phyloP scores from a whole-genome alignment of 306 rosid species.

The Potentilla sterilis region DNA sequence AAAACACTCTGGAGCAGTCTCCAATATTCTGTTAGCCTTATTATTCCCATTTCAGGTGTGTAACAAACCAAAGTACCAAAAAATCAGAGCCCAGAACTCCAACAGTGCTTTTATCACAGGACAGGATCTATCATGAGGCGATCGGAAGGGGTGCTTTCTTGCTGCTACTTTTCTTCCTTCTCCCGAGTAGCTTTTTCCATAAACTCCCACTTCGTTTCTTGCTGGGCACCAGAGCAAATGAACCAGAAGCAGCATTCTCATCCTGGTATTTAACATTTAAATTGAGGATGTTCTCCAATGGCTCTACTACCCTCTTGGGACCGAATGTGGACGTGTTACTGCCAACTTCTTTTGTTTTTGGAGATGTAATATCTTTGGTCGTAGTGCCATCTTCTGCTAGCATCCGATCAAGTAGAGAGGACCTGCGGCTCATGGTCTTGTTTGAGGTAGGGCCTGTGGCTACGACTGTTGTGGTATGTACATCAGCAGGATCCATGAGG shows the following conservation, averaged over 20 bases:
- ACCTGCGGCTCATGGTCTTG: constrained; percentile 35
- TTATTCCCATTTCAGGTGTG: constrained; percentile 9
- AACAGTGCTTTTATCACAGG: constrained; percentile 17
- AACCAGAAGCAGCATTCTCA: constrained; percentile 32
- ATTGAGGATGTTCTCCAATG: constrained; percentile 38
- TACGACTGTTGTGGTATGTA: constrained; percentile 15
- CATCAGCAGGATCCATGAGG: constrained; percentile 33
- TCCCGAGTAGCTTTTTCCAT: constrained; percentile 67
- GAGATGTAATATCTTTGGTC: constrained; percentile 18
- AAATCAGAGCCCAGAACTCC: constrained; percentile 16
- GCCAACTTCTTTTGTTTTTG: constrained; percentile 34
- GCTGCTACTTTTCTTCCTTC: constrained; percentile 59
- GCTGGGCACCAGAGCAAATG: constrained; percentile 64
- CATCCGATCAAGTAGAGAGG: constrained; percentile 73
- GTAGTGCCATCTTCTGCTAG: constrained; percentile 59
- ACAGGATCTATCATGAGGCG: constrained; percentile 32
- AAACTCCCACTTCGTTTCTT: constrained; percentile 50
- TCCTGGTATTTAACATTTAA: constrained; percentile 38
- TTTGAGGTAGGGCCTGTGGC: constrained; percentile 27
- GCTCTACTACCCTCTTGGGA: constrained; percentile 23
- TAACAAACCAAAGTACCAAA: constrained; percentile 29
- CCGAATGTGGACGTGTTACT: constrained; percentile 24
- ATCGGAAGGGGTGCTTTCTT: constrained; percentile 40
- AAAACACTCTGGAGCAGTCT: constrained; percentile 15
- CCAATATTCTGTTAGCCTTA: not conserved